Conservation (phyloP, 2,329 filamentous ascomycete genomes). For the Meredithiella fracta region DNA sequence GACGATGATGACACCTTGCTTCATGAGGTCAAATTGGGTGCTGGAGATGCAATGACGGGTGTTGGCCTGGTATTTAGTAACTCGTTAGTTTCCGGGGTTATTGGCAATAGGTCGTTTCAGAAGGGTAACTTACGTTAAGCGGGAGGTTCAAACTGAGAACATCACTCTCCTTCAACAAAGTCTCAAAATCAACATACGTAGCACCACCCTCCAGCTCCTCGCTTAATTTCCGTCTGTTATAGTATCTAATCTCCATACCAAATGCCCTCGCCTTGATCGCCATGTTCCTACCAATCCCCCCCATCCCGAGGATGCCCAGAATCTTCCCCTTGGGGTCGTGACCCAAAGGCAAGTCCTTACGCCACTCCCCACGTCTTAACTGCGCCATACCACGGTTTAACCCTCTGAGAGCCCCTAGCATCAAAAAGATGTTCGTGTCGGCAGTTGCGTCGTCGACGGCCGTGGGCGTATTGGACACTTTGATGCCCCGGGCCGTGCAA, state of each 20-base stretch:
- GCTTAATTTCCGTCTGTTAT: slow-evolving; percentile 49
- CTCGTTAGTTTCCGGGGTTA: too few relatives aligned
- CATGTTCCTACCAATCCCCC: slow-evolving; percentile 65
- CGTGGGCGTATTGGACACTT: slow-evolving; percentile 66
- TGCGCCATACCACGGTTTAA: slow-evolving; percentile 50
- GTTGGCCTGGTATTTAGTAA: slow-evolving; percentile 25
- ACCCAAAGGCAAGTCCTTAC: slow-evolving; percentile 44
- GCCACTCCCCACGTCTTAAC: slow-evolving; percentile 52
- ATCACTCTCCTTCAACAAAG: slow-evolving; percentile 51
- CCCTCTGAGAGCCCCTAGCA: slow-evolving; percentile 63
- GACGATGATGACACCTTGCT: slow-evolving; percentile 56
- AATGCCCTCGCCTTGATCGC: slow-evolving; percentile 59
- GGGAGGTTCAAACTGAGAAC: slow-evolving; percentile 69
- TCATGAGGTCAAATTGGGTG: slow-evolving; percentile 59
- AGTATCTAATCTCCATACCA: slow-evolving; percentile 58
- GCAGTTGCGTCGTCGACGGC: slow-evolving; percentile 73
- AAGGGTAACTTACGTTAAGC: slow-evolving; percentile 45
- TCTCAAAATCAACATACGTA: slow-evolving; percentile 57
- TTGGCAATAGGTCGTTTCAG: background rate
- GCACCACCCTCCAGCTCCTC: slow-evolving; percentile 41
- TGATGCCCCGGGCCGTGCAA: slow-evolving; percentile 49
- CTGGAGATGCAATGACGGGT: slow-evolving; percentile 63
- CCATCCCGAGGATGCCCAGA: slow-evolving; percentile 72
- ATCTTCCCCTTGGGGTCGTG: slow-evolving; percentile 66
- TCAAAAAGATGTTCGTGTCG: slow-evolving; percentile 64